Percentiles rank a stretch among this genome's conserved stretches.
phyloP scores from a whole-genome alignment of 1,139 yeast genomes.

The Kluyveromyces sp. region DNA sequence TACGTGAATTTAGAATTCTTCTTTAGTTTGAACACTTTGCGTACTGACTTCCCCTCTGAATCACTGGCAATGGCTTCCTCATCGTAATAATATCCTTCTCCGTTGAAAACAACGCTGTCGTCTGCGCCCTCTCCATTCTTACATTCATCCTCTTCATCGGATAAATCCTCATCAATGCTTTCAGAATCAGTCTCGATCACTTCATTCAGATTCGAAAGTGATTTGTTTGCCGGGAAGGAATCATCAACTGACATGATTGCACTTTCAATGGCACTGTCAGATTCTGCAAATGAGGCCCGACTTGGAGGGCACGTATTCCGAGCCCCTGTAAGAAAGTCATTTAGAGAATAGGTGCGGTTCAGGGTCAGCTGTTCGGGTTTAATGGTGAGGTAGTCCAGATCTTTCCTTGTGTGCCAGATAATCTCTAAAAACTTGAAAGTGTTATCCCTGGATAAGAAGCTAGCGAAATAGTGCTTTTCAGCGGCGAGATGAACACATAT shows the following conservation, averaged over 20 bases:
- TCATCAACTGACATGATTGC: conserved; percentile 37
- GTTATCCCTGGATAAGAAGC: conserved; percentile 75
- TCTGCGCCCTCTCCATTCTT: conserved; percentile 29
- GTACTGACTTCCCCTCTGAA: conserved; percentile 12
- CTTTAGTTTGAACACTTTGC: conserved; percentile 32
- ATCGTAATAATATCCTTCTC: conserved; percentile 12
- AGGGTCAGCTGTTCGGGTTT: conserved; percentile 3
- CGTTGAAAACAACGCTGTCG: conserved; percentile 24
- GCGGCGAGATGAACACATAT: conserved; percentile 60
- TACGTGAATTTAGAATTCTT: conserved; percentile 33
- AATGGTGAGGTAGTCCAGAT: conserved; percentile 7
- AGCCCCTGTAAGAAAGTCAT: conserved; percentile 7
- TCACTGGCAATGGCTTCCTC: conserved; percentile 9
- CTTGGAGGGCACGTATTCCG: conserved; percentile 17
- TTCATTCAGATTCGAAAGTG: conserved; percentile 4
- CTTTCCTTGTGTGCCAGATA: conserved; percentile 34
- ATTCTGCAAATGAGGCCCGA: conserved; percentile 16
- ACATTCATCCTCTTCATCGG: conserved; percentile 22
- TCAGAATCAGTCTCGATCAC: conserved; percentile 18
- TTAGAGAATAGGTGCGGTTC: conserved; percentile 4
- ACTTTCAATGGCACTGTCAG: conserved; percentile 24
- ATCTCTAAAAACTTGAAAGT: conserved; percentile 63
- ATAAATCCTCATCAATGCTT: conserved; percentile 24
- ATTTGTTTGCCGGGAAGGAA: conserved; percentile 26
- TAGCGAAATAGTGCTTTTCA: conserved; percentile 72